Evolutionary conservation across 129 eudicot genomes (phyloP), one percentile per base, ranked within the genome.

Genomic region (Lonicera japonica): DNA sequence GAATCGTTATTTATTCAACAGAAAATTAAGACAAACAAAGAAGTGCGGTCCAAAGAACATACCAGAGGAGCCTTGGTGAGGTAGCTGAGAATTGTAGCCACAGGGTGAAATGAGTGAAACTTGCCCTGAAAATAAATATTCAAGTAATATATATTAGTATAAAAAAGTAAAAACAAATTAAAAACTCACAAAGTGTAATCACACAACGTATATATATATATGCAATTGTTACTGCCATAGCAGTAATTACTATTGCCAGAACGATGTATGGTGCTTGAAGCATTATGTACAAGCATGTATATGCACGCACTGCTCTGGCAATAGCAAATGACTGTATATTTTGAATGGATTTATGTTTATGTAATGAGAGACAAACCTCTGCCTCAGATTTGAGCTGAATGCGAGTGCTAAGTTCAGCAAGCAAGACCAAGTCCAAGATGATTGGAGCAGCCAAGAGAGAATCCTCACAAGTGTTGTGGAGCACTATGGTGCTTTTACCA

Each of bases 31-130:
- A 29, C 36, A 29, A 29, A 29, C 4, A 29, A 29, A 29, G 36
- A 29, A 29, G 36, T 2, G 36, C 6, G 36, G 6, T 29, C 2
- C 36, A 29, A 29, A 29, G 36, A 39, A 75, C 94, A 82, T 77
- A 91, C 97, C 22, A 91, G 95, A 73, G 97, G 97, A 63, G 97
- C 97, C 79, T 91, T 91, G 71, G 95, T 79, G 39, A 91, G 95
- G 76, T 91, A 91, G 72, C 97, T 91, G 40, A 91, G 84, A 47
- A 91, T 91, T 36, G 95, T 87, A n/a, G 97, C 95, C 64, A 91
- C 97, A 0, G 97, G 97, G 58, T 91, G 97, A 79, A 87, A 91
- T 0, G 97, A 87, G 67, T 91, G 95, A 61, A 87, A 91, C 68
- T 91, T 91, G 22, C 85, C 95, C 94, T 86, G 85, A 63, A 70